Evolutionary conservation across 2,329 filamentous ascomycete genomes (phyloP).

Genomic region (Parafenestella ontariensis): DNA sequence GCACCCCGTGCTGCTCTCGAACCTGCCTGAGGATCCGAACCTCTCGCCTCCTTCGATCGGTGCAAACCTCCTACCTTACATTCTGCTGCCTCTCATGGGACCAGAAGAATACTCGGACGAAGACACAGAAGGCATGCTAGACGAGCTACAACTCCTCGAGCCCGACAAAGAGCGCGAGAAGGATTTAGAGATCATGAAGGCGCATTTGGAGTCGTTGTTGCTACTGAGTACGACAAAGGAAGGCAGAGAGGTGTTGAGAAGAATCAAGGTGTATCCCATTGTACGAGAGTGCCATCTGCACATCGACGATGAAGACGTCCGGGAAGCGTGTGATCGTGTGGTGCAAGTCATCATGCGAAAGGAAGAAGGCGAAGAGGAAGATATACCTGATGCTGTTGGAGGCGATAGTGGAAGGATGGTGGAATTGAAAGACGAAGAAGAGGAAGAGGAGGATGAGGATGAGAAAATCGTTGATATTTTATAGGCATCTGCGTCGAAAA

Average conservation of each 20-base stretch:
- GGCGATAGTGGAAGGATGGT: conserved; percentile 35
- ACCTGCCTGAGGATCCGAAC: conserved; percentile 38
- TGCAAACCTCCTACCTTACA: conserved; percentile 84
- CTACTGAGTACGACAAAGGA: conserved; percentile 79
- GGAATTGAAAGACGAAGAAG: conserved; percentile 38
- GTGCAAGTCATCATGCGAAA: conserved; percentile 89
- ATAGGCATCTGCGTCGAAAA: conserved; percentile 1
- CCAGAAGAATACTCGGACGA: conserved; percentile 88
- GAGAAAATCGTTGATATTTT: conserved; percentile 48
- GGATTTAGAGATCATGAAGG: conserved; percentile 78
- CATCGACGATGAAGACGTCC: conserved; percentile 78
- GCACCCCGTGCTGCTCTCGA: conserved; percentile 72
- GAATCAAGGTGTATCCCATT: conserved; percentile 85
- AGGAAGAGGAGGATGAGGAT: conserved; percentile 46
- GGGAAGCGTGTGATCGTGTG: conserved; percentile 84
- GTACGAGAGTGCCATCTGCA: conserved; percentile 83
- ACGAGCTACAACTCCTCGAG: conserved; percentile 86
- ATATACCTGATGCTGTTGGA: conserved; percentile 35
- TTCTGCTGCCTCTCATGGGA: conserved; percentile 86
- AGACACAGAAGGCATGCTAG: conserved; percentile 84
- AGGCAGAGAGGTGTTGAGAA: conserved; percentile 76
- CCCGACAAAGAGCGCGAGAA: conserved; percentile 87
- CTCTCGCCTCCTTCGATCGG: conserved; percentile 63
- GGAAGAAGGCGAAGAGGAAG: conserved; percentile 67
- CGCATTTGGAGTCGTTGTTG: conserved; percentile 87